Evolutionary conservation across 352 stramenopile genomes (phyloP), one percentile per base, ranked within the genome.

Genomic region (Sclerospora graminicola): DNA sequence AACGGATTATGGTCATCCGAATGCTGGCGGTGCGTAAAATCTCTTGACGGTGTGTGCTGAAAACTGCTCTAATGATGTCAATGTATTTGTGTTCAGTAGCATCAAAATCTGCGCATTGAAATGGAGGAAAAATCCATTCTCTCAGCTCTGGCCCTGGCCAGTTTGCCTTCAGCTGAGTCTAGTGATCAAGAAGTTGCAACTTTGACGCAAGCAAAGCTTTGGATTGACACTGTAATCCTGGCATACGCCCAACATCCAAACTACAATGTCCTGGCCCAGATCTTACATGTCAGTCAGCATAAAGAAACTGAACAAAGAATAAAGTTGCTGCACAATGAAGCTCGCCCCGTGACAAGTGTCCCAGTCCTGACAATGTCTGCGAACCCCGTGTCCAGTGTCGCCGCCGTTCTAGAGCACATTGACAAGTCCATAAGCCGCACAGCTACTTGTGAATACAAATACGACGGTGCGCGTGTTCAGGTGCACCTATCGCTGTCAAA

Each of bases 61-160:
- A 8, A 8, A 11, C 18, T 13, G 4, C 13, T 40, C 33, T 63
- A 43, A 55, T 16, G 9, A 34, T 13, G 20, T 29, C 5, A 51
- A 31, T 21, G n/a, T 13, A 27, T 19, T 29, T 8, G n/a, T 36
- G 30, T 41, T 45, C 4, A 28, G 26, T 20, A 91, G 79, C 79
- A 91, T 57, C 79, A 91, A 62, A 87, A 78, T 33, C 53, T 91
- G 11, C 74, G 79, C 28, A 86, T 91, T 47, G 74, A 67, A 23
- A 81, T 89, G 67, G 79, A 76, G 10, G 74, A 84, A 37, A 91
- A 91, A 38, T 88, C 76, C 1, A 83, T 88, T 30, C 63, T 91
- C 10, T 55, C 65, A 8, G 71, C 76, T 6, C 57, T 91, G 9
- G 79, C 76, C 7, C 50, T 69, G 13, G 72, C 74, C 1, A 73